phyloP scores from a whole-genome alignment of 1,139 yeast genomes.

The Hyphopichia buzzinii region DNA sequence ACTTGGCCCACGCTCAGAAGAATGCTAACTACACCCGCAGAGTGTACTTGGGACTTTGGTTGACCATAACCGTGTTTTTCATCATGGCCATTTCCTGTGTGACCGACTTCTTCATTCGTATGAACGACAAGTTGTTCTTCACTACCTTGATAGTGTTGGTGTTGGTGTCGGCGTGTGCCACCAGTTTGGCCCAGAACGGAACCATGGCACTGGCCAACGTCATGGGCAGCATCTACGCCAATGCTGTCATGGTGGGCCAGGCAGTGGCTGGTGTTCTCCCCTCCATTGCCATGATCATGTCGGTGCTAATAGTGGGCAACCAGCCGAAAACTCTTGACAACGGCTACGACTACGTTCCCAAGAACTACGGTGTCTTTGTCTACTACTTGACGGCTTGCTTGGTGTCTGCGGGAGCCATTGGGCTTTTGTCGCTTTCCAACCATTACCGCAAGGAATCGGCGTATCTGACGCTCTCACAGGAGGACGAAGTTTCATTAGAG shows the following conservation, averaged over 20 bases:
- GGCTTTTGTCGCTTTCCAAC: constrained; percentile 31
- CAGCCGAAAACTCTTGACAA: constrained; percentile 6
- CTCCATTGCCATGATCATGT: constrained; percentile 65
- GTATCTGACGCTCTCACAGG: constrained; percentile 19
- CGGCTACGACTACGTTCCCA: constrained; percentile 26
- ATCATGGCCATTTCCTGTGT: constrained; percentile 54
- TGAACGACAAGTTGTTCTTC: constrained; percentile 44
- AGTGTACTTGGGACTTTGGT: constrained; percentile 54
- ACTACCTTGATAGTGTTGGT: constrained; percentile 56
- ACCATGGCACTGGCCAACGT: constrained; percentile 84
- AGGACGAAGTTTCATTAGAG: constrained; percentile 6
- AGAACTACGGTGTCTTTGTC: constrained; percentile 52
- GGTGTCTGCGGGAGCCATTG: constrained; percentile 52
- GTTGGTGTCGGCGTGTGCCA: constrained; percentile 58
- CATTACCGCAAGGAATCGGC: constrained; percentile 20
- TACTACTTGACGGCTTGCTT: constrained; percentile 72
- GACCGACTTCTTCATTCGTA: constrained; percentile 32
- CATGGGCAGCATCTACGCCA: constrained; percentile 74
- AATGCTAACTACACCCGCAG: constrained; percentile 63
- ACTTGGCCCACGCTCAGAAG: constrained; percentile 66
- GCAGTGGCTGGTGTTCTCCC: constrained; percentile 93
- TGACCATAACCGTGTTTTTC: constrained; percentile 57
- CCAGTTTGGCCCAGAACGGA: constrained; percentile 84
- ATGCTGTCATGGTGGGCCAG: constrained; percentile 92
- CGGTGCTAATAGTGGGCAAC: constrained; percentile 42